Evolutionary conservation across 768 basidiomycete species (phyloP).

Genomic region (Hericium erinaceus): DNA sequence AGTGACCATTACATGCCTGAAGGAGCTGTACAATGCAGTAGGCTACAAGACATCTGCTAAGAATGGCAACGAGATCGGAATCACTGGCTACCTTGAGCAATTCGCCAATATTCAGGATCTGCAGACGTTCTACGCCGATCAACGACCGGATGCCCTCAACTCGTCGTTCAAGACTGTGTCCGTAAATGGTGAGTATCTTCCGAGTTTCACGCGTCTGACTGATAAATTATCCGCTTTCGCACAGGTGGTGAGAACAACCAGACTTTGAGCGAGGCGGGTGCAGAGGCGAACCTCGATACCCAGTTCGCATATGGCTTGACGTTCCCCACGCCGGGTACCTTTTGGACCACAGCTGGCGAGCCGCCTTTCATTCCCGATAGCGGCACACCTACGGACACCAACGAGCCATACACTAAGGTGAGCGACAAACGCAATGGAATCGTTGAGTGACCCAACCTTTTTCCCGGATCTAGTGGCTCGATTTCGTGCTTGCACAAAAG

Average conservation of each 20-base stretch:
- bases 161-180: conserved; percentile 45
- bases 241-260: conserved; percentile 15
- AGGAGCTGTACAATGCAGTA: conserved; percentile 26
- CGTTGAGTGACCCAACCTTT: background rate
- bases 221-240: background rate
- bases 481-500: conserved; percentile 40
- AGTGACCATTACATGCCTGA: conserved; percentile 26
- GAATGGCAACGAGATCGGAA: conserved; percentile 23
- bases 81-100: conserved; percentile 27
- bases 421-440: background rate
- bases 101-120: conserved; percentile 24
- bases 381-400: background rate
- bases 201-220: background rate
- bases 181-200: conserved; percentile 36
- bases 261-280: conserved; percentile 5
- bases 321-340: conserved; percentile 16
- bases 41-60: conserved; percentile 17
- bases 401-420: conserved; percentile 12
- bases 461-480: conserved; percentile 41
- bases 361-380: conserved; percentile 16
- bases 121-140: conserved; percentile 22
- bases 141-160: conserved; percentile 22
- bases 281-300: conserved; percentile 17
- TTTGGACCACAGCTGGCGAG: conserved; percentile 15
- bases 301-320: conserved; percentile 17